Percentiles rank a stretch among this genome's conserved stretches.
phyloP scores from a whole-genome alignment of 257 asterid species.

The Gentiana macrophylla region DNA sequence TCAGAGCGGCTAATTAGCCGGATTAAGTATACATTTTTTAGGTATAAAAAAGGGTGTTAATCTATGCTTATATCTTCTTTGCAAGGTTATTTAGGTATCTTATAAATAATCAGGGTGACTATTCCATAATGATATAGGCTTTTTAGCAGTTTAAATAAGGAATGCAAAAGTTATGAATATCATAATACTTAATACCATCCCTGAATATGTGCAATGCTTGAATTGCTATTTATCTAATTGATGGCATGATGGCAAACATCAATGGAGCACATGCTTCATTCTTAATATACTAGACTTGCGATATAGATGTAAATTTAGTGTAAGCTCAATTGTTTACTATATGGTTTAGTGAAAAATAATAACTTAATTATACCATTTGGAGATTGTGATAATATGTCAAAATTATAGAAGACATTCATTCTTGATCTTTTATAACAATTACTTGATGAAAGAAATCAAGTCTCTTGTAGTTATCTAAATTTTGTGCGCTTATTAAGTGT shows the following conservation, averaged over 20 bases:
- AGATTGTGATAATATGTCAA: background rate
- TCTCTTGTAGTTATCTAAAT: background rate
- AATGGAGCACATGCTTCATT: no score
- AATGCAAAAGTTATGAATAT: background rate
- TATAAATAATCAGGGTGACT: background rate
- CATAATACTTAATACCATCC: background rate
- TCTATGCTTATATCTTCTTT: no score
- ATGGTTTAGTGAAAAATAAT: background rate
- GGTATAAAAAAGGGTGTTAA: background rate
- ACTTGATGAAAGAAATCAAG: background rate
- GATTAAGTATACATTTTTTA: background rate
- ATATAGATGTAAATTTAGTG: background rate
- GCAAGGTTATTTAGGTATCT: background rate
- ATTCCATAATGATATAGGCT: background rate
- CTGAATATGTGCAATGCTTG: background rate
- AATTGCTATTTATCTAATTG: background rate
- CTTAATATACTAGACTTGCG: background rate
- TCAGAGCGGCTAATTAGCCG: background rate
- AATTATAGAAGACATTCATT: background rate
- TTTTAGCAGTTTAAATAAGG: no score
- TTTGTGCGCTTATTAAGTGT: background rate
- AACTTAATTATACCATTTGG: background rate
- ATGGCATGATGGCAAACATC: background rate
- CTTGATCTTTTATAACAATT: background rate
- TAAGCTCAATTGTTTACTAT: no score